These are phyloP conservation scores for Alternaria sp. DNA, from an alignment of 2,329 filamentous ascomycete genomes.

Conservation along the genomic window DNA sequence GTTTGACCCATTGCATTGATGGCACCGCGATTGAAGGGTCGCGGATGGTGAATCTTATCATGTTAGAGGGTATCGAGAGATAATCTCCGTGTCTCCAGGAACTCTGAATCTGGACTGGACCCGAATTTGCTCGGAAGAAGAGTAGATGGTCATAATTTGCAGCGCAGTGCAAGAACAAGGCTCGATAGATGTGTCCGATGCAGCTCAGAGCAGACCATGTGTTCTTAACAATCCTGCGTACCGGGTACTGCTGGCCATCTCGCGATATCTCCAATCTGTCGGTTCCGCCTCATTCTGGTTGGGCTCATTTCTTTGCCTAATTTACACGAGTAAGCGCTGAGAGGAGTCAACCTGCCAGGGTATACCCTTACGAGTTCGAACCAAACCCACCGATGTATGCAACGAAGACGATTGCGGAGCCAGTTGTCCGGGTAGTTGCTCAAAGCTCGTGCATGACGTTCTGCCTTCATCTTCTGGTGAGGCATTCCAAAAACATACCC, in stretches of 20 bases:
- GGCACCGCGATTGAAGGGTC: conserved; percentile 1
- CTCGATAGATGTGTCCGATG: neutral
- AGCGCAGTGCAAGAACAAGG: neutral
- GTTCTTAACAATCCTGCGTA: conserved; percentile 4
- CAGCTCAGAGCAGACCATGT: conserved; percentile 10
- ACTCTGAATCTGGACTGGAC: neutral
- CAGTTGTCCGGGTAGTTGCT: neutral
- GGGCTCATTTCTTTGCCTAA: conserved; percentile 12
- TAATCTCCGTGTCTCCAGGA: conserved; percentile 7
- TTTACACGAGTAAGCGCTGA: conserved; percentile 15
- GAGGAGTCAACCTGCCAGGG: neutral
- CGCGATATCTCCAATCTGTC: conserved; percentile 1
- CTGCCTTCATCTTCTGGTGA: neutral
- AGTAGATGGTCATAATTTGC: neutral
- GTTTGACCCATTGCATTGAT: neutral
- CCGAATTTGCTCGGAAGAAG: neutral
- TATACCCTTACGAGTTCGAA: neutral
- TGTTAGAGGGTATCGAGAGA: conserved; percentile 5
- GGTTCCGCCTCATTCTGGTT: conserved; percentile 12
- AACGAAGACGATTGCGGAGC: neutral
- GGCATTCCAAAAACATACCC: neutral
- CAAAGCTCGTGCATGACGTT: neutral
- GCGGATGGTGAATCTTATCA: conserved; percentile 2
- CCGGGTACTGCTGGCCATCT: conserved; percentile 4
- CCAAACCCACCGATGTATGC: neutral